Evolutionary conservation across 2,329 filamentous ascomycete genomes (phyloP).

Genomic region (Phyllosticta citrichinensis): DNA sequence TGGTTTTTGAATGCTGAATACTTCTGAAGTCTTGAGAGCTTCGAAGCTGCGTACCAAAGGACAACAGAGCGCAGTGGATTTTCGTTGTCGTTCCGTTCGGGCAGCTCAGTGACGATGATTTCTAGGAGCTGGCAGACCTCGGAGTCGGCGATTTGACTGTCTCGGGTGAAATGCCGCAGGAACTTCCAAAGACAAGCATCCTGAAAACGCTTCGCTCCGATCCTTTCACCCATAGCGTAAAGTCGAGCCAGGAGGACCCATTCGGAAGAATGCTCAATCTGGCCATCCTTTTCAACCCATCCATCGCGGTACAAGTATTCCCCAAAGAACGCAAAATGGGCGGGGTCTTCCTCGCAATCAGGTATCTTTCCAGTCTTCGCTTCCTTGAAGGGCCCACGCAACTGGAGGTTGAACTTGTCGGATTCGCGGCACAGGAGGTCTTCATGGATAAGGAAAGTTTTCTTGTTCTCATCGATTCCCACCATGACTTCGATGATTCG

Average conservation of each 20-base stretch:
- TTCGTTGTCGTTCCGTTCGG: too few relatives aligned
- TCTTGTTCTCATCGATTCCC: too few relatives aligned
- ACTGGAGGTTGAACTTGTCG: too few relatives aligned
- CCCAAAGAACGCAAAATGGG: constrained; percentile 16
- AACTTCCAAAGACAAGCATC: constrained; percentile 14
- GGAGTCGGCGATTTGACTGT: constrained; percentile 11
- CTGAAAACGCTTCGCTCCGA: constrained; percentile 15
- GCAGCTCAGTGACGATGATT: constrained; percentile 14
- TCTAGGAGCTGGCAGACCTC: constrained; percentile 13
- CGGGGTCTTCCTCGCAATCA: too few relatives aligned
- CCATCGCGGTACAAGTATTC: constrained; percentile 18
- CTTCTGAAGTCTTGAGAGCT: constrained; percentile 12
- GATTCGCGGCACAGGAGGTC: too few relatives aligned
- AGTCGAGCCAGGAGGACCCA: constrained; percentile 15
- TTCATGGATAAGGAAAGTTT: too few relatives aligned
- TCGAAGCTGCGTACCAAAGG: constrained; percentile 15
- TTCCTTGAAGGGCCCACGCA: too few relatives aligned
- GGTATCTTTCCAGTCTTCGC: too few relatives aligned
- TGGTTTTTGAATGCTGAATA: constrained; percentile 12
- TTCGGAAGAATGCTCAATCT: constrained; percentile 13
- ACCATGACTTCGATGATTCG: too few relatives aligned
- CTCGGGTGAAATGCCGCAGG: not conserved
- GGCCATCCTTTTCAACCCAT: constrained; percentile 11
- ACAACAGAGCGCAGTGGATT: too few relatives aligned
- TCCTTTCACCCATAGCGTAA: constrained; percentile 16